Conservation (phyloP, 371 early-diverging fungal species). For the Coemansia sp. region DNA sequence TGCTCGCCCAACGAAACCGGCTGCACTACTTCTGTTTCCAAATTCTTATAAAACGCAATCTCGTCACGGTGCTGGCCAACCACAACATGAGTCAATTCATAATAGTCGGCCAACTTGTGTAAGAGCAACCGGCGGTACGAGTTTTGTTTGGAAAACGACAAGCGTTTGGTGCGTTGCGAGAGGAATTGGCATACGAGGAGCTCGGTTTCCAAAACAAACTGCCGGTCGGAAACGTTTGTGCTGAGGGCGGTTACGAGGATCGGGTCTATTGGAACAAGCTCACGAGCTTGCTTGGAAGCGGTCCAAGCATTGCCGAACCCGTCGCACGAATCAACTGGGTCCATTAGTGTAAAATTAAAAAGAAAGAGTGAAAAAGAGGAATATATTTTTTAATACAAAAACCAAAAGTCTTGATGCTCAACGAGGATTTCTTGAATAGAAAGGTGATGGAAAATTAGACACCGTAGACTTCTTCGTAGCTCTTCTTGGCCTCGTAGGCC, state of each 20-base stretch:
- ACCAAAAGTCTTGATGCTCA: background rate
- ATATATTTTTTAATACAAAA: slow-evolving; percentile 1
- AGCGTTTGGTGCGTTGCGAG: background rate
- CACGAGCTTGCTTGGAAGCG: background rate
- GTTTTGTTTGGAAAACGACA: slow-evolving; percentile 19
- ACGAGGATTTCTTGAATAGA: background rate
- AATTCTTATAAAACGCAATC: slow-evolving; percentile 20
- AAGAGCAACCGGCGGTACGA: slow-evolving; percentile 24
- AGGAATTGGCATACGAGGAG: slow-evolving; percentile 8
- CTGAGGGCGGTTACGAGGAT: slow-evolving; percentile 8
- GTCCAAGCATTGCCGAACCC: background rate
- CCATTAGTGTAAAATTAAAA: background rate
- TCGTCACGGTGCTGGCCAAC: slow-evolving; percentile 23
- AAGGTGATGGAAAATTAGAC: slow-evolving; percentile 26
- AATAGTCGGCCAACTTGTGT: slow-evolving; percentile 23
- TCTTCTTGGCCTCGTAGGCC: slow-evolving; percentile 44
- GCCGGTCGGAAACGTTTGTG: slow-evolving; percentile 11
- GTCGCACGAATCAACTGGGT: background rate
- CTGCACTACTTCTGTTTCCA: background rate
- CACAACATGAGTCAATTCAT: slow-evolving; percentile 20
- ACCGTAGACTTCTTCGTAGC: slow-evolving; percentile 46
- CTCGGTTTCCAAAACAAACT: slow-evolving; percentile 15
- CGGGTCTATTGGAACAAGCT: slow-evolving; percentile 1
- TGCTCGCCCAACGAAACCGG: background rate
- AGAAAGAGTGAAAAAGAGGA: background rate